Evolutionary conservation across 1,284 basidiomycete genomes (phyloP).

Genomic region (Naganishia liquefaciens): DNA sequence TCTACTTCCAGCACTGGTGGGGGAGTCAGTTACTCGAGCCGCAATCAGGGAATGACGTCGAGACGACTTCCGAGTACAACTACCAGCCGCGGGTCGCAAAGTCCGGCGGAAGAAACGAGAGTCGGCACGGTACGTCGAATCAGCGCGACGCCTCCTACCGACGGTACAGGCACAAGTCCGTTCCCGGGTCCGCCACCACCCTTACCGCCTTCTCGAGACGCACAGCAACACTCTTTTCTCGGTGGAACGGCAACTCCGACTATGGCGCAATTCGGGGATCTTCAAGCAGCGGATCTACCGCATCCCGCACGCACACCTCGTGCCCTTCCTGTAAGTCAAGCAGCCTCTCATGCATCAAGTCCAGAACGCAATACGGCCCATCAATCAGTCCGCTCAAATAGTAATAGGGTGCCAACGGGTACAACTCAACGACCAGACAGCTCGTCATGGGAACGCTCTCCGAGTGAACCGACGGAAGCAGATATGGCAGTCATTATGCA

Average conservation of each 20-base stretch:
- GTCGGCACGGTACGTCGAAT: slow-evolving; percentile 12
- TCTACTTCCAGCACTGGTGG: slow-evolving; percentile 14
- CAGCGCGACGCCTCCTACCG: slow-evolving; percentile 26
- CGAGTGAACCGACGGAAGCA: slow-evolving; percentile 33
- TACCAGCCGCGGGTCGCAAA: slow-evolving; percentile 30
- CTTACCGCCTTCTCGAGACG: slow-evolving; percentile 2
- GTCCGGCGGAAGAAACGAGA: slow-evolving; percentile 31
- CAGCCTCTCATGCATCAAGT: background rate
- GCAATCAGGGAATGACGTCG: slow-evolving; percentile 5
- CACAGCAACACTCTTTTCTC: slow-evolving; percentile 3
- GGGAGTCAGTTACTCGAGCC: slow-evolving; percentile 4
- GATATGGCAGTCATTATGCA: slow-evolving; percentile 41
- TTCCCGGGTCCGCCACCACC: slow-evolving; percentile 8
- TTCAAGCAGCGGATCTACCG: background rate
- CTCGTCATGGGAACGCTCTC: slow-evolving; percentile 26
- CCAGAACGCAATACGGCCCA: background rate
- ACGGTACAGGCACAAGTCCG: slow-evolving; percentile 13
- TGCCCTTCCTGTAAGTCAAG: background rate
- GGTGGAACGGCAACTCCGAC: slow-evolving; percentile 29
- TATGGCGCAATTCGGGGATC: slow-evolving; percentile 22
- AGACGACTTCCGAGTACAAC: slow-evolving; percentile 30
- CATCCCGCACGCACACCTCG: slow-evolving; percentile 1
- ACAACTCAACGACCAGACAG: background rate
- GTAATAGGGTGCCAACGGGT: background rate
- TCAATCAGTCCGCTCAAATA: background rate